Evolutionary conservation across 1,139 yeast species (phyloP).

Genomic region (Saccharomycopsis phalli): DNA sequence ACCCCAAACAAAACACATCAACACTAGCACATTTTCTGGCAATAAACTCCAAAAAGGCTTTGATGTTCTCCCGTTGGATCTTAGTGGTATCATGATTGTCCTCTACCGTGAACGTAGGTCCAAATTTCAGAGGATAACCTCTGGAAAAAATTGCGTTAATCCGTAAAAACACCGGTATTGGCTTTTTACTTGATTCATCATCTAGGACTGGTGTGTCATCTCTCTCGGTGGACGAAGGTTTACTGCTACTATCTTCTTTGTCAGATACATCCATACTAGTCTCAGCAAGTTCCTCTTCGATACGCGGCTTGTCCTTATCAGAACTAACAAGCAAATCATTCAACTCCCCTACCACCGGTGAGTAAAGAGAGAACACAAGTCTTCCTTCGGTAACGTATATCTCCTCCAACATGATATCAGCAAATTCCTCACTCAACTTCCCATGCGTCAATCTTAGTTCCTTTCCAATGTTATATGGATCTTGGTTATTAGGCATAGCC

Average conservation of each 20-base stretch:
- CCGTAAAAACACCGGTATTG: conserved; percentile 54
- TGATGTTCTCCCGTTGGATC: conserved; percentile 4
- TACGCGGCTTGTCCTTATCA: conserved; percentile 9
- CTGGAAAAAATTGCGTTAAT: conserved; percentile 60
- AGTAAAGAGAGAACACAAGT: conserved; percentile 63
- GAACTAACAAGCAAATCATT: conserved; percentile 22
- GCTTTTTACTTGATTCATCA: no score
- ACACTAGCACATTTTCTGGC: conserved; percentile 47
- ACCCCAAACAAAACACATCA: conserved; percentile 67
- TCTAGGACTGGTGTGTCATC: background rate
- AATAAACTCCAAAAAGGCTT: conserved; percentile 30
- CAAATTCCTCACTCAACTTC: conserved; percentile 39
- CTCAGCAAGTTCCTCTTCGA: background rate
- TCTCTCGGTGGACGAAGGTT: background rate
- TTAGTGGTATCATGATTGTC: conserved; percentile 11
- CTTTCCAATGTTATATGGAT: conserved; percentile 49
- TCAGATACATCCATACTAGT: background rate
- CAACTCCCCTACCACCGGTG: conserved; percentile 46
- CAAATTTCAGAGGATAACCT: conserved; percentile 53
- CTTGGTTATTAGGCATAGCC: conserved; percentile 38
- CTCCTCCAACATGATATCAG: conserved; percentile 76
- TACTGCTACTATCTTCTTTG: background rate
- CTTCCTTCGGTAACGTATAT: conserved; percentile 84
- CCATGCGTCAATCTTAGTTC: conserved; percentile 11
- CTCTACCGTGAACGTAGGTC: conserved; percentile 23